Evolutionary conservation across 1,284 basidiomycete species (phyloP), one percentile per base, ranked within the genome.

Genomic region (Apiotrichum veenhuisii): DNA sequence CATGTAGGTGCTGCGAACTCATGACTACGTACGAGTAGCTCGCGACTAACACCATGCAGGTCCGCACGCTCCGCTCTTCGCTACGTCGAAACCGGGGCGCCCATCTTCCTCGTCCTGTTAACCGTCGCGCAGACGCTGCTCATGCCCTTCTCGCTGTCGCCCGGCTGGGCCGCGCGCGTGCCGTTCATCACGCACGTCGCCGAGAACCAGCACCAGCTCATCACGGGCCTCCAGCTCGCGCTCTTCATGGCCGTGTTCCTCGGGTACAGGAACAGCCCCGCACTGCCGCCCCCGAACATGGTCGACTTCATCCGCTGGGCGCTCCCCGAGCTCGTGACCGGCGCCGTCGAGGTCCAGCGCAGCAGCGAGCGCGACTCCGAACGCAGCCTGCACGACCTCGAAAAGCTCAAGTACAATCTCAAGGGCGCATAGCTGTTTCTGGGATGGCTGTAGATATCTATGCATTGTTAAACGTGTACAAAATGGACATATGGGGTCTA

Each of bases 61-160:
- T 45, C 33, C 9, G 26, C 30, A 8, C 52, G 53, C 11, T 37
- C 37, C 7, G 49, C 45, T 4, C 23, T 26, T 14, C 45, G 52
- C 5, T 52, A 61, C 59, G 22, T 22, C 38, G 33, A 34, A 4
- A 14, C 41, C 1, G 27, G 22, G 15, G 37, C 49, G 26, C 52
- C 58, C 1, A 55, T 48, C 18, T 54, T 62, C 14, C 59, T 63
- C 30, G 42, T 38, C 55, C 14, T 50, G 62, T 23, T 60, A 50
- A 47, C 23, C 50, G 9, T 45, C 12, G 34, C 59, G 26, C 70
- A 71, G 52, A 46, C 63, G 7, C 20, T 65, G 41, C 64, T 72
- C 26, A 54, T 74, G 12, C 68, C 65, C 5, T 52, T 73, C 17
- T 70, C 68, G 1, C 63, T 71, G 23, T 68, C 70, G 9, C 67